A percentile compares a stretch with the other conserved stretches of the same genome.
Evolutionary conservation across 169 alveolate species (phyloP).

Genomic region (Plasmodium inui): DNA sequence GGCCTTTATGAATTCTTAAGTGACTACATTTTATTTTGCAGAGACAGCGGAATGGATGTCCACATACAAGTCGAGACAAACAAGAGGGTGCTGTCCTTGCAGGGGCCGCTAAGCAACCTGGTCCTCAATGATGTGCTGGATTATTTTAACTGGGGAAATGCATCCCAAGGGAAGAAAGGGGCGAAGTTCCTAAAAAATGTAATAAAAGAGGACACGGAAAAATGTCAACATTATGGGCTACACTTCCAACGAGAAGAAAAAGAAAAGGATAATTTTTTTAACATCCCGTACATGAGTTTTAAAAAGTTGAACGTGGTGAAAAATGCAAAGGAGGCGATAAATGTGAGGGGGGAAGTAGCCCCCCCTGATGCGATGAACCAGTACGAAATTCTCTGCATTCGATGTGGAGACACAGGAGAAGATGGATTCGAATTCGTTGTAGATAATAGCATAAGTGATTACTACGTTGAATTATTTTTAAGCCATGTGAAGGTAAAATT

Average conservation of each 20-base stretch:
- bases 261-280: background rate
- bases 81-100: slow-evolving; percentile 73
- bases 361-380: background rate
- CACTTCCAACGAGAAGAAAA: slow-evolving; percentile 15
- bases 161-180: background rate
- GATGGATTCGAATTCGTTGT: slow-evolving; percentile 83
- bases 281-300: slow-evolving; percentile 74
- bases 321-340: background rate
- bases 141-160: slow-evolving; percentile 17
- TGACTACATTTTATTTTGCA: slow-evolving; percentile 78
- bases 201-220: background rate
- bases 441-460: slow-evolving; percentile 51
- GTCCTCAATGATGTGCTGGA: slow-evolving; percentile 55
- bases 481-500: slow-evolving; percentile 57
- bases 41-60: slow-evolving; percentile 78
- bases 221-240: background rate
- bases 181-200: slow-evolving; percentile 36
- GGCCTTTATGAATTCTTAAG: slow-evolving; percentile 80
- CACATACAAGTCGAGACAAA: slow-evolving; percentile 57
- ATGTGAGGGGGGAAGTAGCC: background rate
- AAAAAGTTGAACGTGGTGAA: slow-evolving; percentile 31
- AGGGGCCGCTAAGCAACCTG: slow-evolving; percentile 78
- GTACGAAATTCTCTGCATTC: slow-evolving; percentile 59
- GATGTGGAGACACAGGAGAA: slow-evolving; percentile 84
- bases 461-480: slow-evolving; percentile 65